These are phyloP conservation scores for Begonia fuchsioides DNA, from an alignment of 306 rosid species.

Conservation along the genomic window DNA sequence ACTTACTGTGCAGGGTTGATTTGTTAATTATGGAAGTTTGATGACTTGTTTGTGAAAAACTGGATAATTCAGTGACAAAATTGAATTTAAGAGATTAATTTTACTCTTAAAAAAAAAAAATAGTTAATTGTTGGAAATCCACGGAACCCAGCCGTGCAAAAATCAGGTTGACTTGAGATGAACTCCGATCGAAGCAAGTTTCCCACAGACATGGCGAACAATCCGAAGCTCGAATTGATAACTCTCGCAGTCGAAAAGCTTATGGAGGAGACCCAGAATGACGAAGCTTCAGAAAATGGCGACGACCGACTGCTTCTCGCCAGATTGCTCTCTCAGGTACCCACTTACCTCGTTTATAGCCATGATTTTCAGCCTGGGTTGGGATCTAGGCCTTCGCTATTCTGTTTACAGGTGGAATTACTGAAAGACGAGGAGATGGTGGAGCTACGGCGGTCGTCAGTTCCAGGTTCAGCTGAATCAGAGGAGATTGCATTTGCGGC, in stretches of 20 bases:
- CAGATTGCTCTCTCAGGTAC: conserved; percentile 56
- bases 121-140: too few species aligned
- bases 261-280: conserved; percentile 23
- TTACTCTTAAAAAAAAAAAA: too few species aligned
- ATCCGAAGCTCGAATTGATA: conserved; percentile 36
- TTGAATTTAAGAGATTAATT: too few species aligned
- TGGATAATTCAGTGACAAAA: too few species aligned
- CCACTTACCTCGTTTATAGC: not conserved
- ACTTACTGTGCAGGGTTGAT: too few species aligned
- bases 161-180: too few species aligned
- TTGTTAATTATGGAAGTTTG: too few species aligned
- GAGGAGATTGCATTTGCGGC: conserved; percentile 7
- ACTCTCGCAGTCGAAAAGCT: conserved; percentile 43
- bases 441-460: conserved; percentile 2
- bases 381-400: not conserved
- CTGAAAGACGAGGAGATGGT: conserved; percentile 20
- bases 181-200: not conserved
- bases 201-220: conserved; percentile 26
- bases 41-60: too few species aligned
- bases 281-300: conserved; percentile 11
- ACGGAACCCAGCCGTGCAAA: too few species aligned
- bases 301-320: conserved; percentile 39
- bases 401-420: conserved; percentile 31
- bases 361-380: too few species aligned
- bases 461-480: conserved; percentile 11